Percentiles rank a stretch among this genome's conserved stretches.
phyloP scores from a whole-genome alignment of 768 basidiomycete genomes.

The Termitomyces sp. region DNA sequence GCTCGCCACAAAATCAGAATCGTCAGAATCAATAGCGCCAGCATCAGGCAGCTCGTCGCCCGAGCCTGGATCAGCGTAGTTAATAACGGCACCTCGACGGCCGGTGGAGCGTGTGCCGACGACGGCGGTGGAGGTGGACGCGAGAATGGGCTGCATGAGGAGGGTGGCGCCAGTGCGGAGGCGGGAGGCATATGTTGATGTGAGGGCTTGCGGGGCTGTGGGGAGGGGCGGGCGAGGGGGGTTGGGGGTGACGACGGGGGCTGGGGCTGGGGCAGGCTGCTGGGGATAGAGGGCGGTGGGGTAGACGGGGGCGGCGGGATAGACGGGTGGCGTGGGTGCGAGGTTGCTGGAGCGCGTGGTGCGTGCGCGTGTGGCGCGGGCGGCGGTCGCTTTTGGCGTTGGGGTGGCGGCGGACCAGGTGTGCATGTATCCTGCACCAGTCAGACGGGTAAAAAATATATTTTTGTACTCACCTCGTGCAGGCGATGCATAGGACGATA shows the following conservation, averaged over 20 bases:
- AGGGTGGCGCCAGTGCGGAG: constrained; percentile 87
- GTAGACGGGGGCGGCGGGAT: constrained; percentile 31
- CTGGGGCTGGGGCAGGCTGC: too few species aligned
- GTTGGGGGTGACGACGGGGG: constrained; percentile 38
- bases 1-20: constrained; percentile 77
- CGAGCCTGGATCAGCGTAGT: constrained; percentile 85
- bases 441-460: background rate
- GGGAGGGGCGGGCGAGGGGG: constrained; percentile 59
- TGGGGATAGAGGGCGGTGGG: constrained; percentile 19
- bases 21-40: constrained; percentile 80
- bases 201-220: constrained; percentile 64
- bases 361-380: background rate
- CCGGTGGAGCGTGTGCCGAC: constrained; percentile 42
- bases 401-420: constrained; percentile 63
- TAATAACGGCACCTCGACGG: constrained; percentile 69
- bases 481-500: constrained; percentile 43
- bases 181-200: constrained; percentile 86
- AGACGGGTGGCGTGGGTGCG: constrained; percentile 32
- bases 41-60: constrained; percentile 81
- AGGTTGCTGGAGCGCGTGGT: constrained; percentile 36
- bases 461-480: constrained; percentile 19
- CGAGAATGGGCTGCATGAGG: constrained; percentile 82
- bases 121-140: constrained; percentile 30
- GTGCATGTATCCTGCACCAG: constrained; percentile 39
- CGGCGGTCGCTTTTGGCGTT: constrained; percentile 37